Base-by-base conservation (phyloP, 345 rosid species). In the Noccaea bulbosa region DNA sequence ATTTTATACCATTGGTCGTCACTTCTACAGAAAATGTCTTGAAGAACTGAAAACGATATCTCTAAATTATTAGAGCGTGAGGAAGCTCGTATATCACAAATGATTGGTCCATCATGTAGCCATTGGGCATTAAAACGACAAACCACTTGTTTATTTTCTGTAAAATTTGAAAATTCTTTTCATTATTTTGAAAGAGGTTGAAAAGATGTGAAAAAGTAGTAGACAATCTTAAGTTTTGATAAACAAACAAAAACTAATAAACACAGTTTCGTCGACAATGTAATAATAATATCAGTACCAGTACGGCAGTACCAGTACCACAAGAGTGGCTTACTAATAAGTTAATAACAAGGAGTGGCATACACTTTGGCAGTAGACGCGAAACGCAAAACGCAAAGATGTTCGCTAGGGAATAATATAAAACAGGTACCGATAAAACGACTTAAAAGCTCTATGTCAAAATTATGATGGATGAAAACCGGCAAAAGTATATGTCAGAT, bases 351-450 rank as follows among this genome's bases (percentile, higher is more conserved):
- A 40, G 9, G 22, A 48, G 59, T 30, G 40, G 24, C 37, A 40
- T 71, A 51, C 74, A 70, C 44, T 70, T 57, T 40, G 55, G 66
- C 17, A 59, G 56, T 50, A 49, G 67, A 56, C 30, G 34, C 71
- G 34, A 50, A 51, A 53, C 46, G 17, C 65, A 20, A 27, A 27
- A 27, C 30, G 30, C 30, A 3, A 59, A 59, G 54, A 54, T 43
- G 62, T 67, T 67, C 44, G 1, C 53, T 67, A 43, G 37, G 30
- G 65, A 68, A 70, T 49, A n/a, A 35, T 22, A 6, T 27, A 27
- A 27, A 27, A 27, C 30, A 27, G 4, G 3, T 27, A 27, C 30
- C 3, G 30, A 27, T 27, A 27, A 27, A 27, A 27, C 30, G 30
- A 27, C 30, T 27, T 27, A 27, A 27, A 27, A 27, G 30, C 4